phyloP scores from a whole-genome alignment of 2,329 filamentous ascomycete genomes.

The Aureobasidium melanogenum region DNA sequence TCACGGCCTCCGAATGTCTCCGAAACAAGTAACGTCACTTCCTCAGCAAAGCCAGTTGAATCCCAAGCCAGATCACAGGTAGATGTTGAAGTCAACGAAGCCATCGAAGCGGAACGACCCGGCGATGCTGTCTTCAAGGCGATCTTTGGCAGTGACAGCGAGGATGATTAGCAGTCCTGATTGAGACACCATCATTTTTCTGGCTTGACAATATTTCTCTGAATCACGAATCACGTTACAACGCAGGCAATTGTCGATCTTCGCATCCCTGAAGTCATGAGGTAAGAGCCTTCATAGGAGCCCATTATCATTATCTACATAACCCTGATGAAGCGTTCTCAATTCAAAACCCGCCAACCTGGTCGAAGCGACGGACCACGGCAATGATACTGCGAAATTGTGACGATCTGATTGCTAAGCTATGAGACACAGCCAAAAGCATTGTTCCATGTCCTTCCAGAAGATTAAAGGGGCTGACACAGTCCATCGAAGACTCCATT shows the following conservation, averaged over 20 bases:
- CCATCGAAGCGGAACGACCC: slow-evolving; percentile 63
- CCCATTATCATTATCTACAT: not conserved
- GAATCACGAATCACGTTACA: not conserved
- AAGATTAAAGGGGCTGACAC: not conserved
- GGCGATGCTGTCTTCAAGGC: slow-evolving; percentile 77
- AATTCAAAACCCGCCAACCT: not conserved
- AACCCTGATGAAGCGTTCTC: not conserved
- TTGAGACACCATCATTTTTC: too few relatives aligned
- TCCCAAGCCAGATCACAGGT: slow-evolving; percentile 31
- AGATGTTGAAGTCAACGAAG: slow-evolving; percentile 68
- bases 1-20: slow-evolving; percentile 1
- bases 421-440: not conserved
- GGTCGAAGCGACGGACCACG: not conserved
- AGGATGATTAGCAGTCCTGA: slow-evolving; percentile 19
- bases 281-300: not conserved
- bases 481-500: not conserved
- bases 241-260: not conserved
- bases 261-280: not conserved
- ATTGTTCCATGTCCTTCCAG: not conserved
- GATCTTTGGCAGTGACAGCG: slow-evolving; percentile 77
- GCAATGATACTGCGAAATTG: not conserved
- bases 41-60: slow-evolving; percentile 13
- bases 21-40: slow-evolving; percentile 16
- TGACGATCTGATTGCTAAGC: not conserved
- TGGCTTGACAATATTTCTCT: not conserved